Base-by-base conservation (phyloP, 2,329 filamentous ascomycete genomes). In the Chrysoporthe deuterocubensis region DNA sequence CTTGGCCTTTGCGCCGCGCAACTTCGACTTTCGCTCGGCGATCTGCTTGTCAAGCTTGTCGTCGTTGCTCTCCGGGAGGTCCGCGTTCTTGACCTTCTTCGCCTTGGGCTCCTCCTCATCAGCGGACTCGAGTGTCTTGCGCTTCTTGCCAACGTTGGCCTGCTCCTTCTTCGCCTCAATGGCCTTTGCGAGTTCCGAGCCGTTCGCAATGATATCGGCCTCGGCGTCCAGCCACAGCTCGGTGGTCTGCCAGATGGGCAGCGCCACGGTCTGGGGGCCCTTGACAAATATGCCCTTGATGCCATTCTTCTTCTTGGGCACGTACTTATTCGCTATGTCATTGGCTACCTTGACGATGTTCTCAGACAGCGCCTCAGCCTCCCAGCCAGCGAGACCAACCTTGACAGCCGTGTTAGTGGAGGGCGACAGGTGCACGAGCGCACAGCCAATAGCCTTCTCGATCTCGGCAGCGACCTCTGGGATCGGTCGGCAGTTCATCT, bases 231-330 rank as follows among this genome's bases (percentile, higher is more conserved):
- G 80, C 94, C 96, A 99, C 71, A 99, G 84, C 84, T 97, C 94
- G 73, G 94, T 91, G 4, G 95, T 92, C 76, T 97, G 82, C 92
- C 94, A 99, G 76, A 99, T 90, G n/a, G 96, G 96, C 75, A 99
- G 85, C 9, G 95, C 92, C 70, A 90, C 91, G 4, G 95, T 97
- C 76, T 92, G 89, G 40, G 93, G 91, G 3, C 93, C 93, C 85
- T 98, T 99, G 83, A 99, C 85, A 79, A 97, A 94, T 70, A 99
- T 82, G 71, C 88, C 88, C 79, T 90, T 90, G 71, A 98, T 86
- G 78, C 95, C 96, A 75, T 88, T 88, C 94, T 94, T 97, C 75
- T 94, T 90, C 78, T 95, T 90, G 21, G 94, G 89, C 58, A 97
- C 89, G 76, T 91, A 92, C 78, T 92, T 94, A 70, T 92, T 89